Evolutionary conservation across 306 rosid species (phyloP).

Genomic region (Cucumis hystrix): DNA sequence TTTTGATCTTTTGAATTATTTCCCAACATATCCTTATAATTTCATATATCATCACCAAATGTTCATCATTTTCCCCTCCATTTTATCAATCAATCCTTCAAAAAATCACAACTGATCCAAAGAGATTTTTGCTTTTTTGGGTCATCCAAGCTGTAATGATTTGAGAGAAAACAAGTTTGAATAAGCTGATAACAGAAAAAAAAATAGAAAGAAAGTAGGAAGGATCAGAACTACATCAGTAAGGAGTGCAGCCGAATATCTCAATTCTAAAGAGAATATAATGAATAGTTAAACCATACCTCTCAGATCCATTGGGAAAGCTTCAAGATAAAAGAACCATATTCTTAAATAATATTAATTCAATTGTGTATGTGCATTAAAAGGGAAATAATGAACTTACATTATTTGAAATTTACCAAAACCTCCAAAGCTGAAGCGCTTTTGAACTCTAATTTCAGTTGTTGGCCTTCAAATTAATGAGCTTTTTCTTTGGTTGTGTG

Average conservation of each 20-base stretch:
- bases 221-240: no score
- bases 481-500: not conserved
- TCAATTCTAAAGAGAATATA: not conserved
- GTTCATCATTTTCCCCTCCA: not conserved
- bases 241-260: no score
- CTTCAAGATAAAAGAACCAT: not conserved
- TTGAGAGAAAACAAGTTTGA: not conserved
- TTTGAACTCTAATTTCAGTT: not conserved
- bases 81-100: not conserved
- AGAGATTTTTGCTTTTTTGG: no score
- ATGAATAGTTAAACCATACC: not conserved
- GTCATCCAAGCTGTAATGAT: not conserved
- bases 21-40: conserved; percentile 25
- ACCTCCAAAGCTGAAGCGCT: not conserved
- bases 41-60: not conserved
- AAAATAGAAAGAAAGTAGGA: no score
- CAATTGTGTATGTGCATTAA: not conserved
- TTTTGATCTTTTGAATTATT: conserved; percentile 36
- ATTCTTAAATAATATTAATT: not conserved
- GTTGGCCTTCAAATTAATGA: not conserved
- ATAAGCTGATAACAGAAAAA: not conserved
- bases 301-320: not conserved
- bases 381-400: not conserved
- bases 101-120: not conserved
- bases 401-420: not conserved